Evolutionary conservation across 2,329 filamentous ascomycete species (phyloP).

Genomic region (Ophiostoma angusticollis): DNA sequence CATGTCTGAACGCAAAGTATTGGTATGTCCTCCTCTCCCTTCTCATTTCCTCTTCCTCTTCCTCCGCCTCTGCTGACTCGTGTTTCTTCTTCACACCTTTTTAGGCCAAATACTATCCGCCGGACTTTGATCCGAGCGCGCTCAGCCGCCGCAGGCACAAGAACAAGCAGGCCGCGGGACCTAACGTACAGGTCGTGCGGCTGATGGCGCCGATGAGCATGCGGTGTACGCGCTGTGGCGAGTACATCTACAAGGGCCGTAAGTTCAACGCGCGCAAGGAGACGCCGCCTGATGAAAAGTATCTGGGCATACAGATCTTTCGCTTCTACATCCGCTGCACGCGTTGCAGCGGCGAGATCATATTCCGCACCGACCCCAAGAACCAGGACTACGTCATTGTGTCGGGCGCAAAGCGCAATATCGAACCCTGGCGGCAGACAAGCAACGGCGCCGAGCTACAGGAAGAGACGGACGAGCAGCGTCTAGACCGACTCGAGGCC

Average conservation of each 20-base stretch:
- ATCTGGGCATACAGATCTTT: conserved; percentile 77
- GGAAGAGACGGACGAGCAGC: conserved; percentile 84
- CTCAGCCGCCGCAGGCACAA: conserved; percentile 52
- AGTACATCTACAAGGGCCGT: conserved; percentile 40
- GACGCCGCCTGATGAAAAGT: conserved; percentile 69
- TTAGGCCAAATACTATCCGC: conserved; percentile 32
- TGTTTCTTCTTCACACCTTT: not conserved
- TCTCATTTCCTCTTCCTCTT: not conserved
- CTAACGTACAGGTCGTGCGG: conserved; percentile 73
- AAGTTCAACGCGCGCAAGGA: conserved; percentile 96
- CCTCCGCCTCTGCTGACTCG: not conserved
- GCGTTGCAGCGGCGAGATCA: conserved; percentile 73
- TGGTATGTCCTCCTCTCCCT: conserved; percentile 13
- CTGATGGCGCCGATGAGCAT: conserved; percentile 83
- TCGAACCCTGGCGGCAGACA: conserved; percentile 71
- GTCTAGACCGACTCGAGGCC: conserved; percentile 68
- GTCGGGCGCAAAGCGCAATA: conserved; percentile 78
- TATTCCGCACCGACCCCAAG: conserved; percentile 89
- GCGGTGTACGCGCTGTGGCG: conserved; percentile 41
- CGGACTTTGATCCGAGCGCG: conserved; percentile 80
- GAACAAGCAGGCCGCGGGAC: conserved; percentile 46
- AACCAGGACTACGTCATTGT: conserved; percentile 70
- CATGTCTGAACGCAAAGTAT: conserved; percentile 33
- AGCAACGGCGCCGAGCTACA: too few species aligned
- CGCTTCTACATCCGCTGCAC: conserved; percentile 89